Base-by-base conservation (phyloP, 1,284 basidiomycete species). In the Moniliophthora roreri region DNA sequence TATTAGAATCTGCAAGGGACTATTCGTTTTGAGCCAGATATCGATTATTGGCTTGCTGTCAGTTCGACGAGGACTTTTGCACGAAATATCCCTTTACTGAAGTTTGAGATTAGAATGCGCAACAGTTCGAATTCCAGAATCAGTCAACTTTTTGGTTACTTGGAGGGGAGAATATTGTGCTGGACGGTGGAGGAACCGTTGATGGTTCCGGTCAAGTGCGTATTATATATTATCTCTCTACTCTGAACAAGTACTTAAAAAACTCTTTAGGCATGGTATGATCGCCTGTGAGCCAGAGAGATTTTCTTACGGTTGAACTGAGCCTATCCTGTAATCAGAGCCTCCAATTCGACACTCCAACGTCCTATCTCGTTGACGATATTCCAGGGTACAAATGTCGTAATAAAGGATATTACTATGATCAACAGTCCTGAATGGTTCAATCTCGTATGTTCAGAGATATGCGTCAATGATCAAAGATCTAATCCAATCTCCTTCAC, bases 141-240 rank as follows among this genome's bases (percentile, higher is more conserved):
- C 79, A 80, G 57, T 72, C 79, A 10, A 81, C 84, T 1, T 84
- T 81, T 62, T 86, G 84, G 84, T 67, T 85, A 16, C 69, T 87
- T 5, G 80, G 80, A 35, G 85, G 86, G 1, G 67, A 73, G 36
- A 81, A 85, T 52, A 72, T 87, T 44, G 60, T 72, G 6, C 62
- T 87, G 24, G 76, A 79, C 54, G 84, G 82, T 4, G 82, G 82
- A 51, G 82, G 82, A 21, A 81, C 78, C 1, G 67, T 85, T 10
- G 81, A 85, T 61, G 82, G 82, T n/a, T 72, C 74, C 26, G 81
- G 81, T 11, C 80, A 83, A 66, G 77, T 77, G 55, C n/a, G n/a
- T n/a, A 65, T 35, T n/a, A 58, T 10, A 63, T 63, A 50, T 58
- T 61, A 38, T 62, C 53, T 34, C 62, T 62, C 23, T 21, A n/a